phyloP scores from a whole-genome alignment of 2,329 filamentous ascomycete genomes.

The Verticillium dahliae region DNA sequence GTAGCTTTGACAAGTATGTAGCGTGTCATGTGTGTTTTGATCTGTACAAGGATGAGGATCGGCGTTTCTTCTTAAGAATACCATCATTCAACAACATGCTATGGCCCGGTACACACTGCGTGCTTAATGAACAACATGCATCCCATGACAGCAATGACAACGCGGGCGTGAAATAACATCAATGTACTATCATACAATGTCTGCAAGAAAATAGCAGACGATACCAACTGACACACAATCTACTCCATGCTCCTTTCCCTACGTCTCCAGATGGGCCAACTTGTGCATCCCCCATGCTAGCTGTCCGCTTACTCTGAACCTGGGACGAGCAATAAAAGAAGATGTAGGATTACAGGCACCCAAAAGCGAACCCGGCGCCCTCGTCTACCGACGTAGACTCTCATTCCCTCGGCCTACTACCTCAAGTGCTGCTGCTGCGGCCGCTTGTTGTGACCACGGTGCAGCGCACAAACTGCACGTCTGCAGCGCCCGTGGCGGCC shows the following conservation, averaged over 20 bases:
- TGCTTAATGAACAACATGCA: background rate
- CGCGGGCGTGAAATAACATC: background rate
- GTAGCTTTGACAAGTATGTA: no score
- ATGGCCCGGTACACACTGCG: background rate
- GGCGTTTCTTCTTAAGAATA: background rate
- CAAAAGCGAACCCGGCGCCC: slow-evolving; percentile 11
- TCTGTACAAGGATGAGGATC: no score
- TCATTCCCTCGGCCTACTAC: background rate
- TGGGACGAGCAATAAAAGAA: slow-evolving; percentile 4
- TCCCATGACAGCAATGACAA: no score
- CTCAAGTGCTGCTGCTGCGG: slow-evolving; percentile 1
- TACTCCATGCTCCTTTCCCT: background rate
- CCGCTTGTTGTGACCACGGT: background rate
- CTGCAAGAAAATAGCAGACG: background rate
- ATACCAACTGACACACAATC: slow-evolving; percentile 1
- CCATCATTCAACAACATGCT: background rate
- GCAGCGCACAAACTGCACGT: background rate
- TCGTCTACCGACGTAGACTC: slow-evolving; percentile 7
- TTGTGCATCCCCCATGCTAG: background rate
- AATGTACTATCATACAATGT: slow-evolving; percentile 4
- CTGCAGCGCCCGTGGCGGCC: background rate
- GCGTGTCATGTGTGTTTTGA: no score
- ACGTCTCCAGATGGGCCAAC: background rate
- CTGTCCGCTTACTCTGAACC: background rate
- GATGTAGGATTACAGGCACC: slow-evolving; percentile 13